phyloP scores from a whole-genome alignment of 2,329 filamentous ascomycete species.

The Cladorrhinum sp. region DNA sequence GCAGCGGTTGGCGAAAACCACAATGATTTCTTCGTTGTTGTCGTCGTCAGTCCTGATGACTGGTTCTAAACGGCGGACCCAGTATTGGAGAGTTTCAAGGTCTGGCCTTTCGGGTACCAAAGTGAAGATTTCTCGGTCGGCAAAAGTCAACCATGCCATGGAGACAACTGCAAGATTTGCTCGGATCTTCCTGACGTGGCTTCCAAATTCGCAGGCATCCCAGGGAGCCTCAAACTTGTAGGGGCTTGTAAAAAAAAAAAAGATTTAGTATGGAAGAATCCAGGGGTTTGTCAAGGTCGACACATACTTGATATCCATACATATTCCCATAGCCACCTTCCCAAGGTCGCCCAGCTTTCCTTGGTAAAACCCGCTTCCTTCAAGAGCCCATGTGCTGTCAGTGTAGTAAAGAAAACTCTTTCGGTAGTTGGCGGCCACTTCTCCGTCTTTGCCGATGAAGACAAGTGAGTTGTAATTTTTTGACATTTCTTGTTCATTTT shows the following conservation, averaged over 20 bases:
- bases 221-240: conserved; percentile 49
- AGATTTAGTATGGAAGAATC: conserved; percentile 7
- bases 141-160: conserved; percentile 64
- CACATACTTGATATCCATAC: conserved; percentile 57
- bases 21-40: conserved; percentile 47
- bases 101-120: conserved; percentile 48
- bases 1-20: conserved; percentile 61
- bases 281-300: no score
- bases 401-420: conserved; percentile 59
- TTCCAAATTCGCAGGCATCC: conserved; percentile 47
- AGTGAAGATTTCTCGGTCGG: conserved; percentile 41
- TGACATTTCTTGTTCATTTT: conserved; percentile 27
- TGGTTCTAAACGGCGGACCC: conserved; percentile 60
- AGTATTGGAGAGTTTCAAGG: conserved; percentile 62
- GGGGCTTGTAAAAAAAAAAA: conserved; percentile 43
- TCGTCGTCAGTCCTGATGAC: conserved; percentile 40
- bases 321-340: conserved; percentile 57
- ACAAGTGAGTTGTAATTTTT: conserved; percentile 55
- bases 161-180: conserved; percentile 61
- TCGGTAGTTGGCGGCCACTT: conserved; percentile 58
- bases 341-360: conserved; percentile 48
- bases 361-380: conserved; percentile 52
- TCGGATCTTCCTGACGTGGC: conserved; percentile 51
- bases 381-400: conserved; percentile 60
- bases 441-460: conserved; percentile 55